Evolutionary conservation across 306 rosid species (phyloP).

Genomic region (Cicer yamashitae): DNA sequence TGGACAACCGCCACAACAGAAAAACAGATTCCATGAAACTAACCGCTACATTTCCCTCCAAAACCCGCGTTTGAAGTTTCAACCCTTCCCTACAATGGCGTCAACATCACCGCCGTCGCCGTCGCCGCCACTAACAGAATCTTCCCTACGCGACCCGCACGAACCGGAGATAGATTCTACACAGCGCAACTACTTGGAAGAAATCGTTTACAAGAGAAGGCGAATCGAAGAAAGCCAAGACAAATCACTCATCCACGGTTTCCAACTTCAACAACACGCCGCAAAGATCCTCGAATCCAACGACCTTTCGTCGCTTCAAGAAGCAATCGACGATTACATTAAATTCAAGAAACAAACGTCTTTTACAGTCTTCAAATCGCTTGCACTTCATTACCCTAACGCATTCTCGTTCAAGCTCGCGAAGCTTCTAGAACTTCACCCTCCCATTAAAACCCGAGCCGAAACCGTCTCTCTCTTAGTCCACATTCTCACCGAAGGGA

Average conservation of each 20-base stretch:
- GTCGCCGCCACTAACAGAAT: not conserved
- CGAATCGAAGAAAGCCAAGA: not conserved
- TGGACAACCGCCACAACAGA: not conserved
- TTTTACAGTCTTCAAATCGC: not conserved
- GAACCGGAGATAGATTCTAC: not conserved
- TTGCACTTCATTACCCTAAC: conserved; percentile 28
- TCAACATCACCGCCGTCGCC: not conserved
- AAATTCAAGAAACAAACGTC: not conserved
- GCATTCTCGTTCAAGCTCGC: conserved; percentile 34
- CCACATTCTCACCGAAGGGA: not conserved
- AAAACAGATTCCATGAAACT: not conserved
- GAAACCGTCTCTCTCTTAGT: not conserved
- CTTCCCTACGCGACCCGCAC: not conserved
- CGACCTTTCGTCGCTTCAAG: not conserved
- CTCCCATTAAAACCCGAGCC: not conserved
- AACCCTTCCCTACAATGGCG: conserved; percentile 6
- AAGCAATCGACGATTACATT: not conserved
- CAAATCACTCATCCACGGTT: conserved; percentile 10
- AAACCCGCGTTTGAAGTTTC: not conserved
- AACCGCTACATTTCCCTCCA: conserved; percentile 27
- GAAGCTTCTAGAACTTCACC: not conserved
- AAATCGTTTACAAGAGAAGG: not conserved
- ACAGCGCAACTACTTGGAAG: not conserved
- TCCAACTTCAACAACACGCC: conserved; percentile 12
- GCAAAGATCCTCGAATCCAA: not conserved